A percentile compares a stretch with the other conserved stretches of the same genome.
These are phyloP conservation scores for Viola pubescens DNA, from an alignment of 441 rosid genomes.

Conservation along the genomic window DNA sequence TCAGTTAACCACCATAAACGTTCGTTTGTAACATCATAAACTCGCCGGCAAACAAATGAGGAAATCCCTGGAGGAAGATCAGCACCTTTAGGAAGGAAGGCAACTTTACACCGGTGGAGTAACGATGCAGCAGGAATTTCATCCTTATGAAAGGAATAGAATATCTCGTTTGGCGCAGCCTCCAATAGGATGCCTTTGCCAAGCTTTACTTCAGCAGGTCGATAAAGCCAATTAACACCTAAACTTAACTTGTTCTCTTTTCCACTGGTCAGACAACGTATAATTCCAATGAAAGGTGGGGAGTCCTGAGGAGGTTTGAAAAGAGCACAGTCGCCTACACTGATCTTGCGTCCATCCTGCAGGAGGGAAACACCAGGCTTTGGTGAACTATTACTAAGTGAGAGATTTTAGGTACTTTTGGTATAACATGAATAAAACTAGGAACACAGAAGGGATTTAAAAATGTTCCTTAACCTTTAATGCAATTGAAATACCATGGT, in stretches of 20 bases:
- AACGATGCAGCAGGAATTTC: conserved; percentile 72
- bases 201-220: conserved; percentile 75
- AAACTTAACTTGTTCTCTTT: conserved; percentile 47
- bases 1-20: conserved; percentile 95
- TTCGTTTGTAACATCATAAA: conserved; percentile 66
- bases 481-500: too few relatives aligned
- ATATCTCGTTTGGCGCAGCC: conserved; percentile 85
- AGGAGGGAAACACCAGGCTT: conserved; percentile 3
- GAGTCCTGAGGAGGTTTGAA: conserved; percentile 69
- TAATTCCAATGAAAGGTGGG: conserved; percentile 74
- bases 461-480: too few relatives aligned
- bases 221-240: conserved; percentile 80
- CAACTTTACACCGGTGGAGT: conserved; percentile 87
- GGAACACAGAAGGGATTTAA: too few relatives aligned
- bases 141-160: conserved; percentile 91
- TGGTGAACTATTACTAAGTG: background rate
- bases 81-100: conserved; percentile 69
- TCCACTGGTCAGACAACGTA: conserved; percentile 41
- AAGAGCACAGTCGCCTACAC: conserved; percentile 88
- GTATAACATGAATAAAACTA: too few relatives aligned
- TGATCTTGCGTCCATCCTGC: conserved; percentile 81
- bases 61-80: conserved; percentile 70
- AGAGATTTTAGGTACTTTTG: background rate
- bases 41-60: conserved; percentile 81
- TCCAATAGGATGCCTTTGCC: conserved; percentile 80